Evolutionary conservation across 805 yeast genomes (phyloP).

Genomic region (Schwanniomyces pseudopolymorphus): DNA sequence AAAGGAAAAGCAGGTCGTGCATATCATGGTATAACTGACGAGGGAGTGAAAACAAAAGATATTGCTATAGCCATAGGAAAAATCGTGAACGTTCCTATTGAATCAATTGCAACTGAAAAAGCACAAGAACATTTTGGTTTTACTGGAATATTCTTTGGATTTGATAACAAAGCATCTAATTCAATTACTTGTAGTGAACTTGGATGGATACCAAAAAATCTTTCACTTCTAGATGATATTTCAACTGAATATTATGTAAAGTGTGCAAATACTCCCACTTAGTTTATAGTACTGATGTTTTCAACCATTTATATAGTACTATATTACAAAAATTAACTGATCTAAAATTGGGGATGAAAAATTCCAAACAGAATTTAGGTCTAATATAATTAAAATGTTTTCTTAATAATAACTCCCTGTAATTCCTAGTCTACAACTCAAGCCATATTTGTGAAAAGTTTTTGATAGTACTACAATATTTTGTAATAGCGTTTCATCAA

Average conservation of each 20-base stretch:
- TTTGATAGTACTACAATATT: too few relatives aligned
- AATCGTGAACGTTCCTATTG: constrained; percentile 10
- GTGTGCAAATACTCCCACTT: not conserved
- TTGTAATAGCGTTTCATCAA: too few relatives aligned
- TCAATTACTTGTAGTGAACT: constrained; percentile 17
- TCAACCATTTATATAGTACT: too few relatives aligned
- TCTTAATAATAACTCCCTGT: too few relatives aligned
- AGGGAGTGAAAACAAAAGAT: constrained; percentile 13
- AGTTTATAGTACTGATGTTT: too few relatives aligned
- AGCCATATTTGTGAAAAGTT: too few relatives aligned
- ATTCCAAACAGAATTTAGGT: too few relatives aligned
- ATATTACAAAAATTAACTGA: too few relatives aligned
- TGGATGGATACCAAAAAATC: constrained; percentile 22
- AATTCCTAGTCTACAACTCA: too few relatives aligned
- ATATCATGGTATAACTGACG: constrained; percentile 14
- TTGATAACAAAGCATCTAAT: constrained; percentile 8
- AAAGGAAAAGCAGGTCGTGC: constrained; percentile 7
- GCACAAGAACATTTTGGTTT: constrained; percentile 5
- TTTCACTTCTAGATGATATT: constrained; percentile 20
- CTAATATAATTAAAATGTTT: too few relatives aligned
- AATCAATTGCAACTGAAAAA: constrained; percentile 12
- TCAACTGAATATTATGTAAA: not conserved
- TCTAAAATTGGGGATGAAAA: too few relatives aligned
- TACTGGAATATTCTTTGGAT: constrained; percentile 10
- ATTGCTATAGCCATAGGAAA: constrained; percentile 25